A percentile compares a stretch with the other conserved stretches of the same genome.
These are phyloP conservation scores for Yamadazyma triangularis DNA, from an alignment of 1,139 yeast species.

Conservation along the genomic window DNA sequence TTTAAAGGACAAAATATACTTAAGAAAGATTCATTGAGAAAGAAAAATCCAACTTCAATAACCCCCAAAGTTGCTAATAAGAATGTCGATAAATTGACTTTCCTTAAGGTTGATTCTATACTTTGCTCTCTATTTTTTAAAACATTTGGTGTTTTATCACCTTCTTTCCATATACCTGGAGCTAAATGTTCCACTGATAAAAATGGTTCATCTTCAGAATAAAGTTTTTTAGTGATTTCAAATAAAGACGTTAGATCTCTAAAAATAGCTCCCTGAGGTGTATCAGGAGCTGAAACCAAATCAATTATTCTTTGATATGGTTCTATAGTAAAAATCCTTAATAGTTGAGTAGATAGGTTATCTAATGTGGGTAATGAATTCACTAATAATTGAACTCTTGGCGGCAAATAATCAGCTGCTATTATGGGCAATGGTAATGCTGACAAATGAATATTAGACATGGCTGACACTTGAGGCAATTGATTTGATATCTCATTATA, in stretches of 20 bases:
- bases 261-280: conserved; percentile 71
- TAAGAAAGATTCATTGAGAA: conserved; percentile 75
- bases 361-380: conserved; percentile 71
- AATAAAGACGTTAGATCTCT: conserved; percentile 69
- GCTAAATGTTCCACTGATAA: conserved; percentile 57
- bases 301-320: conserved; percentile 73
- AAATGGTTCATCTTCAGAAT: conserved; percentile 65
- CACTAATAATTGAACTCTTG: conserved; percentile 56
- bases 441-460: conserved; percentile 51
- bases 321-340: conserved; percentile 62
- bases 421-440: conserved; percentile 55
- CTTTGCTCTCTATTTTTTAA: conserved; percentile 60
- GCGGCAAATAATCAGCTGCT: conserved; percentile 54
- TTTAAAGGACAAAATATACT: conserved; percentile 76
- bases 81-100: conserved; percentile 84
- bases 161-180: conserved; percentile 65
- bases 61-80: conserved; percentile 80
- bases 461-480: conserved; percentile 32
- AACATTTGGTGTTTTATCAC: conserved; percentile 54
- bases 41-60: conserved; percentile 81
- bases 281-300: conserved; percentile 69
- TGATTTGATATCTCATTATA: conserved; percentile 40
- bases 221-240: conserved; percentile 64
- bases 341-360: conserved; percentile 67
- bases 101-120: conserved; percentile 66